Evolutionary conservation across 164 flowering plant genomes (phyloP), one percentile per base, ranked within the genome.

Genomic region (Liriodendron chinense): DNA sequence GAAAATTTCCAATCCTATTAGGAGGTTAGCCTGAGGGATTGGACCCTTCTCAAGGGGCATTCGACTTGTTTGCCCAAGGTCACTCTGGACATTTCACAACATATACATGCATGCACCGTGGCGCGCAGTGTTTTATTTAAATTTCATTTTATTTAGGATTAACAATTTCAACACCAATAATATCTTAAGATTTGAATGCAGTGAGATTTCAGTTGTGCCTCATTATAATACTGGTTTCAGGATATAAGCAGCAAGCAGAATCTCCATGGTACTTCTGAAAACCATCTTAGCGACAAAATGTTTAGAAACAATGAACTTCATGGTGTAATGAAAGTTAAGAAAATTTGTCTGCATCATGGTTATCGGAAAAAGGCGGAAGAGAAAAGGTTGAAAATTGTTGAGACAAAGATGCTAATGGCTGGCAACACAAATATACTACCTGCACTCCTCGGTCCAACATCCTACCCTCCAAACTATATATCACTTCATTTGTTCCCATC

Each of bases 361-460:
- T 14, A 65, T 12, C 9, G 26, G 22, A 65, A 65, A 26, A 20
- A 18, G 12, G 7, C 8, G 43, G 20, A 26, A 34, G 18, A 10
- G 67, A 64, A 10, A 22, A n/a, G 23, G 23, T 5, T 2, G 1
- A 23, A 23, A 25, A 2, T 22, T 3, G 26, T 23, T 14, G 43
- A 65, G 1, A n/a, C 10, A 64, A 64, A 24, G 16, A 28, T 43
- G 53, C 21, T 12, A 23, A 25, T 21, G 23, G 24, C 21, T 47
- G 47, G 63, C 59, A 12, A 61, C 56, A 56, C 1, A 12, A 64
- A 47, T 56, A 50, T 24, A 28, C 53, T 76, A 96, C 99, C 96
- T 92, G 91, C 14, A 96, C 95, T 81, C 98, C 99, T 53, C 90
- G 81, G 80, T 84, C 86, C 78, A 86, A 72, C 97, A 96, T 90